These are phyloP conservation scores for Fonsecaea pugnacius DNA, from an alignment of 2,329 filamentous ascomycete genomes.

Conservation along the genomic window DNA sequence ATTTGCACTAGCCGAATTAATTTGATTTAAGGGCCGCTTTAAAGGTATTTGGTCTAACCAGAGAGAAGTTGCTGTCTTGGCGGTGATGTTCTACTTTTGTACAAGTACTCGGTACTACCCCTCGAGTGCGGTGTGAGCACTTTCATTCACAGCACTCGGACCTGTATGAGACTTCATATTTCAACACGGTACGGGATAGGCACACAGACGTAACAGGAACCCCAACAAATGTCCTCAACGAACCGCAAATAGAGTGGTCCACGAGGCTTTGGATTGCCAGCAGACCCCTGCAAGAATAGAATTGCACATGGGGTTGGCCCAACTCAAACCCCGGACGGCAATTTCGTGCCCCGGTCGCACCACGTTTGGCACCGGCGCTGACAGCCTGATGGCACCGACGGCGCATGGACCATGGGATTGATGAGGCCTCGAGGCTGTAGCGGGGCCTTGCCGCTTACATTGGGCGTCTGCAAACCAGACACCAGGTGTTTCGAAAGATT, in stretches of 20 bases:
- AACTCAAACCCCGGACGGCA: constrained; percentile 14
- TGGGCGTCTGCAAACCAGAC: not conserved
- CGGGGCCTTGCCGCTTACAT: not conserved
- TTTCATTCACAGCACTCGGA: not conserved
- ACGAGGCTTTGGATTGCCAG: constrained; percentile 15
- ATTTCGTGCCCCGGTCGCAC: constrained; percentile 21
- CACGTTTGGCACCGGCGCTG: constrained; percentile 20
- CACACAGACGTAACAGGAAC: not conserved
- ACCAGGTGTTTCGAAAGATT: constrained; percentile 15
- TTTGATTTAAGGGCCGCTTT: not conserved
- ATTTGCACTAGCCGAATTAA: not conserved
- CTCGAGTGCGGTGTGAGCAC: not conserved
- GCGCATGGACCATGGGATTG: constrained; percentile 8
- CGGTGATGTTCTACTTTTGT: not conserved
- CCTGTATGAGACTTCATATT: not conserved
- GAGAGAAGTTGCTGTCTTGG: not conserved
- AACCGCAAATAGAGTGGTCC: constrained; percentile 12
- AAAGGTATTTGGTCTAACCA: not conserved
- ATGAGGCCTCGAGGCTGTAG: constrained; percentile 15
- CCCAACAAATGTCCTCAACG: not conserved
- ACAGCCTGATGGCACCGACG: constrained; percentile 7
- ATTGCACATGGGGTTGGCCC: constrained; percentile 19
- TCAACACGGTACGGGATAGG: not conserved
- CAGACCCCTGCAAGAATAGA: constrained; percentile 19
- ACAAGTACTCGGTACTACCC: no score